Evolutionary conservation across 106 monocot species (phyloP).

Genomic region (Apostasia shenzhenica): DNA sequence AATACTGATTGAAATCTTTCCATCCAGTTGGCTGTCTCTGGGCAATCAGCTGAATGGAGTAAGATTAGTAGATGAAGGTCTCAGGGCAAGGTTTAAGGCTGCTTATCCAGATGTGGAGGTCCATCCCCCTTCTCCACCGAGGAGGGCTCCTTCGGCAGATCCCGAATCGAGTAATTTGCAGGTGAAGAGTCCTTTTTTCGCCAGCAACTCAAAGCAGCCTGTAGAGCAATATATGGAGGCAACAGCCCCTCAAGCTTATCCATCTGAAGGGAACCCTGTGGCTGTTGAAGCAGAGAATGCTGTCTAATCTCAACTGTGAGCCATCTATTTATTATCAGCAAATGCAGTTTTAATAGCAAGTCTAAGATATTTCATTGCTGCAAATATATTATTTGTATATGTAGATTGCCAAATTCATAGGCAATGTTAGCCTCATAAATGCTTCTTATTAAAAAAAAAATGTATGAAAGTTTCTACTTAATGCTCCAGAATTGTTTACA

Average conservation of each 20-base stretch:
- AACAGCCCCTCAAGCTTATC: neutral
- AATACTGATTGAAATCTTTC: neutral
- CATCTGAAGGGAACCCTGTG: conserved; percentile 6
- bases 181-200: conserved; percentile 23
- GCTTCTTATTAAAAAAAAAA: no score
- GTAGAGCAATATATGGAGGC: conserved; percentile 20
- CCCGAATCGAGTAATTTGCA: conserved; percentile 29
- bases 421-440: no score
- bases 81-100: conserved; percentile 93
- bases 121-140: conserved; percentile 83
- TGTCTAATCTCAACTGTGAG: neutral
- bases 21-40: conserved; percentile 85
- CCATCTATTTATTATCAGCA: no score
- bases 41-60: conserved; percentile 92
- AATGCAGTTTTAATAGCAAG: no score
- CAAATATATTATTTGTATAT: no score
- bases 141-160: conserved; percentile 38
- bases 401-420: no score
- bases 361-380: no score
- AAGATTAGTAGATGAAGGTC: conserved; percentile 88
- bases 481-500: no score
- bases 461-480: no score
- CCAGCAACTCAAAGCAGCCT: conserved; percentile 23
- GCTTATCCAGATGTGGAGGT: conserved; percentile 94
- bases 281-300: conserved; percentile 12